Conservation (phyloP, 2,329 filamentous ascomycete species). For the Hymenoscyphus linearis region DNA sequence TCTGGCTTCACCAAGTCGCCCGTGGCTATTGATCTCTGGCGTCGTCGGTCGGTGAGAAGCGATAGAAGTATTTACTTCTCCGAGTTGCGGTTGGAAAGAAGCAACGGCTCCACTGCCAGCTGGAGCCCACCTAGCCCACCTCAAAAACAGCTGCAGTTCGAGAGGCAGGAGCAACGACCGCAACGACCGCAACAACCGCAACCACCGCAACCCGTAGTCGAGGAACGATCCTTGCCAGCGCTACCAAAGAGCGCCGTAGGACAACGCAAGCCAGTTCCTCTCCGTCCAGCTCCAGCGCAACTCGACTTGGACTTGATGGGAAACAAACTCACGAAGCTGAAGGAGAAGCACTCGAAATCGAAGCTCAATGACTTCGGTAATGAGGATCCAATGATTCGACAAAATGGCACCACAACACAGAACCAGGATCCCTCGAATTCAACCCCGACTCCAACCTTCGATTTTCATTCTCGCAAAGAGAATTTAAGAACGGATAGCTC, state of each 20-base stretch:
- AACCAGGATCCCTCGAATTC: conserved; percentile 10
- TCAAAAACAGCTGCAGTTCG: conserved; percentile 8
- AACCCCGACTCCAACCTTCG: conserved; percentile 24
- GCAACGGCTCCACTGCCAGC: conserved; percentile 31
- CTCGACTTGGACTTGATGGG: conserved; percentile 29
- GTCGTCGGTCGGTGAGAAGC: conserved; percentile 25
- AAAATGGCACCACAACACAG: conserved; percentile 11
- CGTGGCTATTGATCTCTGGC: conserved; percentile 27
- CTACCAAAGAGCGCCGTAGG: conserved; percentile 17
- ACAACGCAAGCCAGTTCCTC: conserved; percentile 25
- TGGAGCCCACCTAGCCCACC: conserved; percentile 7
- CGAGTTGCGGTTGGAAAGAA: conserved; percentile 28
- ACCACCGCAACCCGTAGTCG: conserved; percentile 1
- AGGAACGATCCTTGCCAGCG: conserved; percentile 16
- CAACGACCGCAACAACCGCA: conserved; percentile 1
- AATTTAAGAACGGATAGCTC: conserved; percentile 11
- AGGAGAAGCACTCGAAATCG: conserved; percentile 18
- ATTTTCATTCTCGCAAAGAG: conserved; percentile 11
- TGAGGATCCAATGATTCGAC: conserved; percentile 7
- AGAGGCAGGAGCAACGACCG: conserved; percentile 14
- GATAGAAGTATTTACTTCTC: conserved; percentile 25
- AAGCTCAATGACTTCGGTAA: conserved; percentile 14
- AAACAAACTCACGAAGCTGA: conserved; percentile 28
- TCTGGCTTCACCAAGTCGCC: conserved; percentile 22
- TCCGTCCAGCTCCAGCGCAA: conserved; percentile 26